Percentiles rank a stretch among this genome's conserved stretches.
Conservation (phyloP, 2,329 filamentous ascomycete genomes). For the Beauveria australis region DNA sequence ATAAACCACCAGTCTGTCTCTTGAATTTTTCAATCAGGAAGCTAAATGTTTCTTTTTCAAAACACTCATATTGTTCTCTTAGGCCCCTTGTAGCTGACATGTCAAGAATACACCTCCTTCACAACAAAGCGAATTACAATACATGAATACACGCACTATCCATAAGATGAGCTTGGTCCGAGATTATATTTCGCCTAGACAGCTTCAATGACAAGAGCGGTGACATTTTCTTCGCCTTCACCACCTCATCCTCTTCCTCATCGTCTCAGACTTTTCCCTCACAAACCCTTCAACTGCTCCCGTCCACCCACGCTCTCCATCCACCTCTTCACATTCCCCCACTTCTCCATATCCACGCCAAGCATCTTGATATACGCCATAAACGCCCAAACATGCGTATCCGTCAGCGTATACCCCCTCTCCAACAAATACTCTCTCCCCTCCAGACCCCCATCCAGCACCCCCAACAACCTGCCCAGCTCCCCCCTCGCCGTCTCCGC, state of each 20-base stretch:
- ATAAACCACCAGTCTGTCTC: no score
- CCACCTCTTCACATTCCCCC: not conserved
- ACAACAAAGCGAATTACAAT: no score
- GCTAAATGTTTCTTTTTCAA: no score
- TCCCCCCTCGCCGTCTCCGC: not conserved
- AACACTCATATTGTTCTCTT: no score
- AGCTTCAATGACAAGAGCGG: not conserved
- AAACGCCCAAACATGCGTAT: slow-evolving; percentile 10
- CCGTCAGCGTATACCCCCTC: slow-evolving; percentile 1
- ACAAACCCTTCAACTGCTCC: slow-evolving; percentile 2
- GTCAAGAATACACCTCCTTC: no score
- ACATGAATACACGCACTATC: no score
- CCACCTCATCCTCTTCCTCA: not conserved
- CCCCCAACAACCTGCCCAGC: not conserved
- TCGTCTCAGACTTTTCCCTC: no score
- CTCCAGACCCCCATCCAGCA: not conserved
- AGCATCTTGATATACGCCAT: slow-evolving; percentile 7
- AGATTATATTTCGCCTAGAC: no score
- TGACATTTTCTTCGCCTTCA: not conserved
- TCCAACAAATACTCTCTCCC: slow-evolving; percentile 1
- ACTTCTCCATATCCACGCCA: not conserved
- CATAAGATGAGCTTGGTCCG: no score
- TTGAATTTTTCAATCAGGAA: no score
- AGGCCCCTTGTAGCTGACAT: no score
- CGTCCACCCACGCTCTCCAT: not conserved